Evolutionary conservation across 805 yeast species (phyloP), one percentile per base, ranked within the genome.

Genomic region (Metschnikowia lochheadii): DNA sequence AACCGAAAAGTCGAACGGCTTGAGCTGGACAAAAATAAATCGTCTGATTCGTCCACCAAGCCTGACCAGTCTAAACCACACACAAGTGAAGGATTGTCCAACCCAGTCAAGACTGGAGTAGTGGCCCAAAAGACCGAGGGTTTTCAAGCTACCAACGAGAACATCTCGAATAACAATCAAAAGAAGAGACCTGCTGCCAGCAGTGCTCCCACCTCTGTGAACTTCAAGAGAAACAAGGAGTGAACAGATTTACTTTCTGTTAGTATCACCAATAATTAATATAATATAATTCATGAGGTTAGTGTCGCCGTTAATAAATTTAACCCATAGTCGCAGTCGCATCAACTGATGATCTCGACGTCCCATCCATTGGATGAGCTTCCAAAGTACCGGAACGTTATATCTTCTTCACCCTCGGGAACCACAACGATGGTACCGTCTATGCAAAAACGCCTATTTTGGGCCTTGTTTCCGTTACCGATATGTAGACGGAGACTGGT

Each of bases 351-450:
- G 18, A 54, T 42, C 14, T 23, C 14, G 20, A 54, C 26, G 7
- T 42, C 40, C 54, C 59, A 57, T 6, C 45, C 53, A 17, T 46
- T 34, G n/a, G 40, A 50, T n/a, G 36, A 31, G 10, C 26, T 34
- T 14, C 60, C 60, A 29, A 32, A 37, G 14, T 53, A 46, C 7
- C 47, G 13, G 21, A 57, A 40, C 3, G n/a, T 35, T 21, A 55
- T 20, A 3, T 17, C 23, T 2, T 20, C 31, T 18, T 40, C 42
- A 5, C 17, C 14, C 10, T 51, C 64, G 1, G 76, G 76, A 13
- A 68, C 45, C 13, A 49, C 58, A 14, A 70, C 55, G 20, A 81
- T 82, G 17, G 77, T 67, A 0, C 94, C 94, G 63, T 86, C 94
- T 11, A 86, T 60, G 59, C 92, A 86, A 63, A 84, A 75, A 33